Evolutionary conservation across 768 basidiomycete species (phyloP).

Genomic region (Myochromella boudieri): DNA sequence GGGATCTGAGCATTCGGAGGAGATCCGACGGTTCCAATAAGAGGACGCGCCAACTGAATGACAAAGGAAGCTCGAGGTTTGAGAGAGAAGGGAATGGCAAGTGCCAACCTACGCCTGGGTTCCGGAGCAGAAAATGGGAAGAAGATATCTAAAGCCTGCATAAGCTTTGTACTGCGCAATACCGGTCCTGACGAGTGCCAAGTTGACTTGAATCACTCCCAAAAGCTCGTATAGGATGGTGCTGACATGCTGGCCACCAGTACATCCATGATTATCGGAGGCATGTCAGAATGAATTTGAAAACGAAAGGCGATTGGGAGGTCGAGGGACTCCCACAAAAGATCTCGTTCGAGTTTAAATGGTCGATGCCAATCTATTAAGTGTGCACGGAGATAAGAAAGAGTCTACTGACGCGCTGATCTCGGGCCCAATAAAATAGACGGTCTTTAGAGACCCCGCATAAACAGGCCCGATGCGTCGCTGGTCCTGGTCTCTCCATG

Average conservation of each 20-base stretch:
- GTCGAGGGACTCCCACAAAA: neutral
- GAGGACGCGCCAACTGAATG: neutral
- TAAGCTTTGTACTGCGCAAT: constrained; percentile 5
- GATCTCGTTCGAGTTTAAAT: neutral
- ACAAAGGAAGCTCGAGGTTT: neutral
- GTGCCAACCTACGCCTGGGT: neutral
- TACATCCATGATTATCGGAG: constrained; percentile 7
- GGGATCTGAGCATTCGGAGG: neutral
- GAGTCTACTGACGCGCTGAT: constrained; percentile 10
- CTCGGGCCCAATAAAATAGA: constrained; percentile 14
- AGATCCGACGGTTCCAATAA: constrained; percentile 13
- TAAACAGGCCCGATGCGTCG: neutral
- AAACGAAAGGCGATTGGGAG: neutral
- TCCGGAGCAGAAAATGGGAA: neutral
- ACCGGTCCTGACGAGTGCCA: constrained; percentile 1
- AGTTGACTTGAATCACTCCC: neutral
- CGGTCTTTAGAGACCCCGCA: neutral
- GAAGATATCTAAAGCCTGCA: constrained; percentile 1
- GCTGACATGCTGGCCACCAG: too few species aligned
- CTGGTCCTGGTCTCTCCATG: neutral
- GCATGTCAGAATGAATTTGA: neutral
- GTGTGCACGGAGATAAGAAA: constrained; percentile 13
- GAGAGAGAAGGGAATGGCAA: too few species aligned
- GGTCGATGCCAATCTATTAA: too few species aligned
- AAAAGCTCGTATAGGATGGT: too few species aligned